Evolutionary conservation across 768 basidiomycete genomes (phyloP), one percentile per base, ranked within the genome.

Genomic region (Panellus pusillus): DNA sequence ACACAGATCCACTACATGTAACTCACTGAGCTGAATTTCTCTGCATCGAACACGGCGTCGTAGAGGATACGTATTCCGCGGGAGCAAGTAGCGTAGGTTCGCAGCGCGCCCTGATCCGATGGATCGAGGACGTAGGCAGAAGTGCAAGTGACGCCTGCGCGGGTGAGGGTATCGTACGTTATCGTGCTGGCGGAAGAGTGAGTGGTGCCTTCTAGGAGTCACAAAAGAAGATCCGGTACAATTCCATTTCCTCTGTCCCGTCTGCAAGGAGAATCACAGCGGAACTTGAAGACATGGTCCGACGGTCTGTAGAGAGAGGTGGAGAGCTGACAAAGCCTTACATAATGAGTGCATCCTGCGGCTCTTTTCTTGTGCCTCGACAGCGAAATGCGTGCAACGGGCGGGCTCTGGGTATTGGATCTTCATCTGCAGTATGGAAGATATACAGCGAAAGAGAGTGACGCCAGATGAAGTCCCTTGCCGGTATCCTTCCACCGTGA

Each of bases 161-260:
- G 84, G 20, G 90, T 85, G 43, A 93, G 83, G 6, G 86, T 89
- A 63, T 92, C 91, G 65, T 89, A 93, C 9, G 83, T 78, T 70
- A 92, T 85, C 9, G 89, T 89, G 62, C 89, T 92, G 64, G 32
- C 32, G 32, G 32, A 14, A 14, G 32, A 35, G 32, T 35, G 3
- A 35, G 17, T 32, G 39, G 20, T 35, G 24, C 24, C 24, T 24
- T 24, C 3, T 24, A 7, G 32, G 3, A 14, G 32, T 11, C 11
- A 14, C 32, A 32, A 19, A 52, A 42, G 49, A 20, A 47, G 50
- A 37, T 20, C 50, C 20, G 19, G 61, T 63, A 89, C 90, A 91
- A 92, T 69, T 91, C 90, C 84, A 91, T 91, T 71, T 93, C 91
- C 66, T 93, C 91, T 1, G 91, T 91, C 12, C 91, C 91, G 64